phyloP scores from a whole-genome alignment of 441 rosid species.

The Erodium moschatum region DNA sequence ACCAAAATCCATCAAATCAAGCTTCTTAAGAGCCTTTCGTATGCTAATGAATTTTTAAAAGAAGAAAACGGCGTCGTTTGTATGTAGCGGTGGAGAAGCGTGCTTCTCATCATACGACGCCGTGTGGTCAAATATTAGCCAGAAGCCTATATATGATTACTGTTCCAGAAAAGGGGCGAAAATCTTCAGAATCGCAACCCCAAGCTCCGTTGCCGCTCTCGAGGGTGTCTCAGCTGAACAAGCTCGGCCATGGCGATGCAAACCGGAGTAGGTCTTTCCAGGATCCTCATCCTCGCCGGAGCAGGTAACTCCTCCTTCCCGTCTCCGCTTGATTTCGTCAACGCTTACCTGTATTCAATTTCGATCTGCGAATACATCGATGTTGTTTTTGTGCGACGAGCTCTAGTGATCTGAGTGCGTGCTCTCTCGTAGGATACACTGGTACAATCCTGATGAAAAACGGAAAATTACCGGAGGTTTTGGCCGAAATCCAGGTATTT shows the following conservation, averaged over 20 bases:
- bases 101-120: no score
- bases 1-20: no score
- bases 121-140: no score
- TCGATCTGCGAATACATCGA: neutral
- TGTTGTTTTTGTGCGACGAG: neutral
- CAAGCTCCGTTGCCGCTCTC: neutral
- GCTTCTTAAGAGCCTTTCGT: no score
- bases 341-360: neutral
- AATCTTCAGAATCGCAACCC: neutral
- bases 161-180: neutral
- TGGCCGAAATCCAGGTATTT: slow-evolving; percentile 15
- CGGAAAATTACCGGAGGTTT: slow-evolving; percentile 16
- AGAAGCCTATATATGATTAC: neutral
- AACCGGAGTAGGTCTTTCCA: slow-evolving; percentile 1
- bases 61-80: no score
- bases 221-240: neutral
- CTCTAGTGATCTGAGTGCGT: neutral
- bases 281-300: slow-evolving; percentile 6
- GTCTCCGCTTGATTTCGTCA: neutral
- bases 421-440: slow-evolving; percentile 19
- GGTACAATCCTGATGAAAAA: slow-evolving; percentile 20
- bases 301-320: neutral
- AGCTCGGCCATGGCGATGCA: slow-evolving; percentile 9
- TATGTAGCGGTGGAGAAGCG: no score
- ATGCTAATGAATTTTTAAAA: no score